These are phyloP conservation scores for Peronosclerospora sorghi DNA, from an alignment of 352 stramenopile species.

Conservation along the genomic window DNA sequence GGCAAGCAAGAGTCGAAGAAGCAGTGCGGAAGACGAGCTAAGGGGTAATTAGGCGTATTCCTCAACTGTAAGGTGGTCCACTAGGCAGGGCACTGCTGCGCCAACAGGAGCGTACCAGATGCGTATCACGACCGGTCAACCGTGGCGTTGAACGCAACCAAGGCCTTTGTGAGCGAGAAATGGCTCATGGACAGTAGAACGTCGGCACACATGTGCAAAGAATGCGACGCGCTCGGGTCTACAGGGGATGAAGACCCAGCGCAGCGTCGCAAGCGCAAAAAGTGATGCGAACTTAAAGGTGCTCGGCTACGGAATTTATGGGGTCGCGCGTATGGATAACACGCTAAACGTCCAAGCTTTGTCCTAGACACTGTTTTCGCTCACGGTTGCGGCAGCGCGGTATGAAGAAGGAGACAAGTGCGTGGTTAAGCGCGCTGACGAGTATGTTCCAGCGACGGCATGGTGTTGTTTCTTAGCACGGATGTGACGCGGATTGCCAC, in stretches of 20 bases:
- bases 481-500: background rate
- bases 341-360: slow-evolving; percentile 1
- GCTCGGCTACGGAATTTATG: background rate
- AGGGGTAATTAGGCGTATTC: background rate
- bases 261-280: background rate
- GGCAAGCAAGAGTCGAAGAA: background rate
- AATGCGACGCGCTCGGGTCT: background rate
- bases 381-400: background rate
- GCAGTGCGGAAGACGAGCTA: background rate
- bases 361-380: background rate
- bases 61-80: background rate
- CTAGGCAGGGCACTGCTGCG: background rate
- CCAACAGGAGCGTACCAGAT: background rate
- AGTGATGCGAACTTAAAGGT: background rate
- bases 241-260: background rate
- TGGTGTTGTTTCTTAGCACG: background rate
- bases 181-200: background rate
- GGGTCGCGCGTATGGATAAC: background rate
- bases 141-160: background rate
- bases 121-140: background rate
- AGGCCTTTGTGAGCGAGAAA: background rate
- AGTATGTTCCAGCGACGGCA: background rate
- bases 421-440: background rate
- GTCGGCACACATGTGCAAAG: background rate
- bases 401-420: background rate